These are phyloP conservation scores for Monosporascus sp. DNA, from an alignment of 2,329 filamentous ascomycete species.

Conservation along the genomic window DNA sequence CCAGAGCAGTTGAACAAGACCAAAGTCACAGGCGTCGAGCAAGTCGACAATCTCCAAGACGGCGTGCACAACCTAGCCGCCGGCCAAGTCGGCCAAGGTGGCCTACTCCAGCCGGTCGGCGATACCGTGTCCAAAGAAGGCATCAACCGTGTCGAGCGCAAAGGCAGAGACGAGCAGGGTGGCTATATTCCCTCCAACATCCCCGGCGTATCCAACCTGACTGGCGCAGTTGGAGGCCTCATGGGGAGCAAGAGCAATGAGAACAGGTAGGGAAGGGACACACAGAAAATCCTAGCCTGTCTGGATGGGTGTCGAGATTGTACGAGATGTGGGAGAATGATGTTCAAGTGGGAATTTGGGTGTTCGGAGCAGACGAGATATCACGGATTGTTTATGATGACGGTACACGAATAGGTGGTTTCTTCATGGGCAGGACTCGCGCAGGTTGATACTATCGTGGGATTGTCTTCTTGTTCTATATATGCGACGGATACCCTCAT, in stretches of 20 bases:
- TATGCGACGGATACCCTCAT: too few species aligned
- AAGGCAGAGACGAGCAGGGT: constrained; percentile 58
- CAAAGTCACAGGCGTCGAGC: constrained; percentile 62
- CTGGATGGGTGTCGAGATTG: too few species aligned
- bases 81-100: constrained; percentile 63
- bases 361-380: too few species aligned
- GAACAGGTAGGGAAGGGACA: not conserved
- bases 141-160: constrained; percentile 58
- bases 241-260: not conserved
- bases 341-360: too few species aligned
- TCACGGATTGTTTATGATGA: too few species aligned
- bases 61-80: constrained; percentile 57
- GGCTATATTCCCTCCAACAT: constrained; percentile 32
- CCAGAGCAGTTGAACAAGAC: constrained; percentile 62
- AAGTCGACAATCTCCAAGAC: constrained; percentile 65
- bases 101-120: constrained; percentile 59
- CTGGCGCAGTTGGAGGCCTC: not conserved
- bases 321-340: too few species aligned
- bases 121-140: constrained; percentile 60
- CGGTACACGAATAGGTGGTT: too few species aligned
- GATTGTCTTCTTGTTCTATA: too few species aligned
- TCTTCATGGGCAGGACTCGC: too few species aligned
- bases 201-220: constrained; percentile 2
- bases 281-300: not conserved
- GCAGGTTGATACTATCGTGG: too few species aligned